These are phyloP conservation scores for Cardamine chenopodiifolia DNA, from an alignment of 345 rosid genomes.

Conservation along the genomic window DNA sequence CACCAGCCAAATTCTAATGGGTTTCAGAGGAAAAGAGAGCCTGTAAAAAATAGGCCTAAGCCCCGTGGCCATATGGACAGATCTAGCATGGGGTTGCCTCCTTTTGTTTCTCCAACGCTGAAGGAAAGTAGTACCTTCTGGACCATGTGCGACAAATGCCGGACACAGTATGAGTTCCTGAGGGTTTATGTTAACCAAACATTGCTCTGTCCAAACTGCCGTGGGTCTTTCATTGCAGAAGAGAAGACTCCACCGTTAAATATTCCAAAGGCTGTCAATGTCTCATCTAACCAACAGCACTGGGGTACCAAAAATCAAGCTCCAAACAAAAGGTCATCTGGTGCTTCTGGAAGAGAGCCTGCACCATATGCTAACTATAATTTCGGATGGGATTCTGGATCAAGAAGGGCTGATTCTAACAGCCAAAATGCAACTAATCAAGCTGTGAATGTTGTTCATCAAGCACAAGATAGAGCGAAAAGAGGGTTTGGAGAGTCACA, in stretches of 20 bases:
- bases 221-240: constrained; percentile 61
- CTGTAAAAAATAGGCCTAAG: constrained; percentile 27
- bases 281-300: constrained; percentile 50
- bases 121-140: constrained; percentile 70
- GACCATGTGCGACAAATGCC: constrained; percentile 80
- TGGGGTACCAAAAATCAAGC: constrained; percentile 48
- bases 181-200: constrained; percentile 76
- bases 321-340: constrained; percentile 37
- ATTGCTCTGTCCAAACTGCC: constrained; percentile 79
- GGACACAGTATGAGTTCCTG: constrained; percentile 76
- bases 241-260: constrained; percentile 76
- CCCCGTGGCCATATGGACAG: constrained; percentile 32
- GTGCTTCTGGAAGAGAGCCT: constrained; percentile 40
- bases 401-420: constrained; percentile 45
- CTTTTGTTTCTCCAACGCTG: constrained; percentile 37
- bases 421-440: constrained; percentile 39
- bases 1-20: constrained; percentile 52
- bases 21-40: constrained; percentile 44
- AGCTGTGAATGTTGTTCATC: constrained; percentile 46
- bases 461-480: constrained; percentile 45
- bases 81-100: constrained; percentile 33
- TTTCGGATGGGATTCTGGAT: constrained; percentile 44
- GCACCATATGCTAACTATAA: constrained; percentile 41
- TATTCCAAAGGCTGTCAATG: constrained; percentile 47
- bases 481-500: constrained; percentile 50